Evolutionary conservation across 495 filamentous ascomycete genomes (phyloP), one percentile per base, ranked within the genome.

Genomic region (Letharia columbiana): DNA sequence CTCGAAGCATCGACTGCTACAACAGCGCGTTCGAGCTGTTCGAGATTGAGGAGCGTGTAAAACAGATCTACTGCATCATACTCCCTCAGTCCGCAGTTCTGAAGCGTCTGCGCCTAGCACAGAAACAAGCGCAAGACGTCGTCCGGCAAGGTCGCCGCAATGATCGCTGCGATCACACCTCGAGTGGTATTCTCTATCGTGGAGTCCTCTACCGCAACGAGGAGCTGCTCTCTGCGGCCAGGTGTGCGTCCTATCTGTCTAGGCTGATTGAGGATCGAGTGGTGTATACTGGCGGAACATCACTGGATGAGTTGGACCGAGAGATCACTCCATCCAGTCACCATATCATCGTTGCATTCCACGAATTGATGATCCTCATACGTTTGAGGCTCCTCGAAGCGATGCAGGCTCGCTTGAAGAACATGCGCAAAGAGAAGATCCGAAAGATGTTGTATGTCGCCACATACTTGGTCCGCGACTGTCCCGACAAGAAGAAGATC

Each of bases 1-100:
- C 57, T 23, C 59, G 60, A 39, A 40, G 31, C 42, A 52, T 66
- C 60, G 44, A 40, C 6, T 35, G 37, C 31, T 66, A 66, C 59
- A 15, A 39, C 20, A 49, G 35, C 39, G 59, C 45, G 40, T 33
- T 39, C 18, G 33, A 61, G 23, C 47, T 66, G 13, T 45, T 62
- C 45, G 57, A 66, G 35, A 35, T 59, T n/a, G 42, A 62, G 7
- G 59, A 54, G 3, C 33, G 33, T 3, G 33, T 37, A 2, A 50
- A 39, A 56, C 52, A 56, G 18, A 56, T 56, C 54, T 33, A 57
- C 33, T 9, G 31, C 33, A 37, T 39, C 54, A 37, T 3, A 0
- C 31, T 37, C 2, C 15, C 54, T 10, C 18, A 18, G 3, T 8
- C 17, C 1, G 33, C 54, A 3, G 5, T 9, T 37, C 54, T 57